Conservation (phyloP, 148 eudicot genomes). For the Cornus controversa region DNA sequence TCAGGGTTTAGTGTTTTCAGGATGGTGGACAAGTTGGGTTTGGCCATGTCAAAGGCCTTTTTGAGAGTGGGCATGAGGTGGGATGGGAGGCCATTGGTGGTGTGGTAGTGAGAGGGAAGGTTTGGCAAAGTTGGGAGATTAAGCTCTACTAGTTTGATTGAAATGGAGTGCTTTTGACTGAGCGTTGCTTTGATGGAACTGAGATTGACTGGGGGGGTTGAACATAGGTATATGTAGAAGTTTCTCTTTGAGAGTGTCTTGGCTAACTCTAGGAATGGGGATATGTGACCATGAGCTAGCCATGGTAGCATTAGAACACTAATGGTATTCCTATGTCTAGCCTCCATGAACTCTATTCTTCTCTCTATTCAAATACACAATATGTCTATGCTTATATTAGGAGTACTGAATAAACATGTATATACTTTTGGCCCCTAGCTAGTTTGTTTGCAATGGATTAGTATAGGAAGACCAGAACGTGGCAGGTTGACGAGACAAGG, state of each 20-base stretch:
- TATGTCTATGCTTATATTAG: no score
- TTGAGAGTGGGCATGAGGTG: slow-evolving; percentile 5
- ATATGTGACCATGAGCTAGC: slow-evolving; percentile 2
- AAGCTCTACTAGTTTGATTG: not conserved
- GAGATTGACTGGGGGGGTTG: slow-evolving; percentile 4
- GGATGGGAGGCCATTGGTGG: slow-evolving; percentile 8
- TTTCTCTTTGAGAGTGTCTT: slow-evolving; percentile 7
- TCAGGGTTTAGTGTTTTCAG: slow-evolving; percentile 16
- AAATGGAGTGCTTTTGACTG: not conserved
- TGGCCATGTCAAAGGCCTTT: not conserved
- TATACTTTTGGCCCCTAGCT: no score
- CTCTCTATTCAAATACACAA: no score
- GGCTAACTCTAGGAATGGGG: slow-evolving; percentile 7
- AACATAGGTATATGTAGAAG: slow-evolving; percentile 4
- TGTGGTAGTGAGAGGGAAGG: slow-evolving; percentile 9
- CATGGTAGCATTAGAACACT: slow-evolving; percentile 8
- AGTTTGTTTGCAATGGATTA: no score
- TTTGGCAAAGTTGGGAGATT: not conserved
- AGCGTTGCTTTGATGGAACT: not conserved
- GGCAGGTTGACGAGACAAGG: no score
- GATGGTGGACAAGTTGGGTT: not conserved
- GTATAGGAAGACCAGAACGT: no score
- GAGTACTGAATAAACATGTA: no score
- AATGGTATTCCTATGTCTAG: not conserved
- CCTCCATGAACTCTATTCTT: not conserved